phyloP scores from a whole-genome alignment of 306 rosid species.

The Bauhinia variegata region DNA sequence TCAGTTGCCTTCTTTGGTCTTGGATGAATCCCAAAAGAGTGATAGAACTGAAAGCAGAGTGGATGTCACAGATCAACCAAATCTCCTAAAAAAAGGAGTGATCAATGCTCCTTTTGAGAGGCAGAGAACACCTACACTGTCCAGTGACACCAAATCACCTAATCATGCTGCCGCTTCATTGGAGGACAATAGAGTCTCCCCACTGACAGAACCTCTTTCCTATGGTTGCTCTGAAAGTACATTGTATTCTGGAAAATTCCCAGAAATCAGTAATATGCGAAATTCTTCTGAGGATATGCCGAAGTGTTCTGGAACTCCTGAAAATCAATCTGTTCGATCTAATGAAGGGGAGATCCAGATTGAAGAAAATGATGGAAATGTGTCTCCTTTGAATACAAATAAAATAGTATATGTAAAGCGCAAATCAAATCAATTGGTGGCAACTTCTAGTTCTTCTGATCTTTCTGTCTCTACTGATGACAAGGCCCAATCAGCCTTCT shows the following conservation, averaged over 20 bases:
- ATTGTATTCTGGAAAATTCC: constrained; percentile 44
- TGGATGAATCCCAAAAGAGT: constrained; percentile 49
- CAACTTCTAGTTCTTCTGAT: constrained; percentile 66
- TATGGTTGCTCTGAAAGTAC: constrained; percentile 49
- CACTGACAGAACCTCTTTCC: constrained; percentile 47
- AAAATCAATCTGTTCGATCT: constrained; percentile 47
- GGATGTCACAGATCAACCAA: constrained; percentile 43
- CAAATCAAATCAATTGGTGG: constrained; percentile 88
- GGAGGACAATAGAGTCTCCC: constrained; percentile 50
- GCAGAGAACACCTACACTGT: constrained; percentile 47
- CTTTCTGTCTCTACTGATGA: constrained; percentile 47
- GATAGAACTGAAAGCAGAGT: constrained; percentile 47
- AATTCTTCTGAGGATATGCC: constrained; percentile 44
- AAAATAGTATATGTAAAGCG: constrained; percentile 72
- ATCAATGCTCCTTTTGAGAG: constrained; percentile 46
- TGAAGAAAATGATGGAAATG: constrained; percentile 49
- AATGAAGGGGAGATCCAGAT: constrained; percentile 49
- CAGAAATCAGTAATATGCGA: constrained; percentile 43
- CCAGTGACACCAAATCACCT: constrained; percentile 38
- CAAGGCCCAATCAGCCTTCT: constrained; percentile 54
- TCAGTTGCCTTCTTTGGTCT: constrained; percentile 47
- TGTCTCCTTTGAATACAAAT: constrained; percentile 51
- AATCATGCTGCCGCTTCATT: constrained; percentile 21
- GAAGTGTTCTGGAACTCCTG: constrained; percentile 47
- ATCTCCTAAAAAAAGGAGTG: constrained; percentile 40